phyloP scores from a whole-genome alignment of 352 stramenopile genomes.

The Thalassiosira oceanica region DNA sequence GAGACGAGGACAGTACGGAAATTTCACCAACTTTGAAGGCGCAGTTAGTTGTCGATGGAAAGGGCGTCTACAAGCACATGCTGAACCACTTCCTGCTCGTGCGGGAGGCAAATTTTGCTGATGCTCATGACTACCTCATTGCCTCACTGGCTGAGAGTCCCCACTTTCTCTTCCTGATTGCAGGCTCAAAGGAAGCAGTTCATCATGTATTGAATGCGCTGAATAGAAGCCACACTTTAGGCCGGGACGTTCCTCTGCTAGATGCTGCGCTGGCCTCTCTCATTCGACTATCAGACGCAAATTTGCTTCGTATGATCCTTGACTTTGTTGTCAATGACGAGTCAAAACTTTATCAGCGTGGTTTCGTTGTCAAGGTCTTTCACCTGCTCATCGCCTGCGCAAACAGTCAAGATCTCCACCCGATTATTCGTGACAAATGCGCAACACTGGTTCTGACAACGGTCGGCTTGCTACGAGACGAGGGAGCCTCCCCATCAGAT shows the following conservation, averaged over 20 bases:
- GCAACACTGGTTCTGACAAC: slow-evolving; percentile 28
- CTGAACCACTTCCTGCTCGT: no score
- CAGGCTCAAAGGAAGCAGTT: slow-evolving; percentile 11
- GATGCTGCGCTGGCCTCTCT: slow-evolving; percentile 44
- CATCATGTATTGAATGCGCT: slow-evolving; percentile 21
- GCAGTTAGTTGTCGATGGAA: no score
- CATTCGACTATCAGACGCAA: slow-evolving; percentile 12
- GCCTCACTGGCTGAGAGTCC: slow-evolving; percentile 18
- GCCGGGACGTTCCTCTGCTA: slow-evolving; percentile 14
- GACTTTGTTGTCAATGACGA: no score
- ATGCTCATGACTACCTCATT: slow-evolving; percentile 36
- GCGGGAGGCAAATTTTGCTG: slow-evolving; percentile 2
- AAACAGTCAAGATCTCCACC: slow-evolving; percentile 30
- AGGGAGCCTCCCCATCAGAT: slow-evolving; percentile 2
- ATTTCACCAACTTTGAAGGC: no score
- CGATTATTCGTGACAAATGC: slow-evolving; percentile 19
- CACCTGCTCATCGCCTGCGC: slow-evolving; percentile 31
- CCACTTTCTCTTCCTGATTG: slow-evolving; percentile 9
- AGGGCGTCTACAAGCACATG: no score
- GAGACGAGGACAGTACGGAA: neutral
- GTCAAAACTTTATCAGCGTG: no score
- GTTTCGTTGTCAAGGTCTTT: slow-evolving; percentile 38
- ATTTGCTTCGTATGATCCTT: no score
- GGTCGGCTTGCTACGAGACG: slow-evolving; percentile 22
- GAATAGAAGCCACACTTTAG: slow-evolving; percentile 4